Base-by-base conservation (phyloP, 2,329 filamentous ascomycete species). In the Aplosporella prunicola region DNA sequence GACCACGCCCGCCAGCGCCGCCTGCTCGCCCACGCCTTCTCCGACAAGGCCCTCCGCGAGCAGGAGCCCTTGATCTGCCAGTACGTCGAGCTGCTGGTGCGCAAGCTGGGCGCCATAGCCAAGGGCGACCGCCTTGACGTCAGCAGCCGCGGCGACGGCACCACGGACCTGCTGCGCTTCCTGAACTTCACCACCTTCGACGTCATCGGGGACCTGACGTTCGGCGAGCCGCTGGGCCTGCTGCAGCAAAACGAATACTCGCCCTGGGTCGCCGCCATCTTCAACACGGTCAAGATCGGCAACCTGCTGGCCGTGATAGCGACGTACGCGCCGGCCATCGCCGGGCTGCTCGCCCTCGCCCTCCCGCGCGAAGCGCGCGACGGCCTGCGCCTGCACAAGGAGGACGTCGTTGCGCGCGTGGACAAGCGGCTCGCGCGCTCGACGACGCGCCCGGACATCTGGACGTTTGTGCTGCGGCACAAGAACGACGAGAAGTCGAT, bases 391-490 rank as follows among this genome's bases (percentile, higher is more conserved):
- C 8, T 9, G 5, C 23, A 36, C 29, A 15, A 10, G 8, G n/a
- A 15, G 18, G 24, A 20, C 32, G 20, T 20, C 26, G 29, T 30
- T 11, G 9, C 20, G n/a, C 38, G 38, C 25, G 50, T 58, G 9
- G 40, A 51, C 22, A 43, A 47, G 5, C 48, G 56, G 18, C 22
- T 60, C 5, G 42, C 32, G 13, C 48, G 17, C 36, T 16, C 2
- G 34, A 51, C 33, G 1, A 29, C 32, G 3, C 28, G 39, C 7
- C 33, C 39, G 4, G 39, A 68, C 43, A 55, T 69, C 22, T 61
- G 63, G 54, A 51, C 55, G 14, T 52, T 61, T 15, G 56, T 66
- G 0, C 46, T 64, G 7, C 42, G 47, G 4, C 49, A 57, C 37
- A 53, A 57, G 23, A 54, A 48, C 9, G 53, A 22, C n/a, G 26